These are phyloP conservation scores for Zea luxurians DNA, from an alignment of 176 grass and related monocot species.

Conservation along the genomic window DNA sequence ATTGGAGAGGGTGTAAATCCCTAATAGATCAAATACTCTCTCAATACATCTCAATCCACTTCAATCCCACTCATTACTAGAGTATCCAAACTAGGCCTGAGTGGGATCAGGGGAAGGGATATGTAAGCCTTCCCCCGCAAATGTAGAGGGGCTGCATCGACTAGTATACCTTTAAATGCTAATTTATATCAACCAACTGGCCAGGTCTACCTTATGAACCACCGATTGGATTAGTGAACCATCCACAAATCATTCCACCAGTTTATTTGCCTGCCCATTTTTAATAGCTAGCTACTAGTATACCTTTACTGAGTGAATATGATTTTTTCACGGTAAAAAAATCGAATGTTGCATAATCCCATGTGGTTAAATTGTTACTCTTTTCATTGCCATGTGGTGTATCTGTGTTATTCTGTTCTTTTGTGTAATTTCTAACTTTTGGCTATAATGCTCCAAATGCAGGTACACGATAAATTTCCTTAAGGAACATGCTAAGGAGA, in stretches of 20 bases:
- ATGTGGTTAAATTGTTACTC: slow-evolving; percentile 29
- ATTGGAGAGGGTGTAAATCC: no score
- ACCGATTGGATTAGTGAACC: neutral
- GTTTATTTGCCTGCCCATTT: neutral
- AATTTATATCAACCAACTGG: neutral
- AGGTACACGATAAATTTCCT: slow-evolving; percentile 86
- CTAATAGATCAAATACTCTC: no score
- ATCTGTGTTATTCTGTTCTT: neutral
- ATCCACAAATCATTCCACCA: neutral
- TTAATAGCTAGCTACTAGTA: neutral
- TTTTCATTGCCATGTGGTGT: slow-evolving; percentile 2
- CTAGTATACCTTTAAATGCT: neutral
- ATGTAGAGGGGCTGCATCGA: no score
- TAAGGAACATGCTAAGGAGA: slow-evolving; percentile 98
- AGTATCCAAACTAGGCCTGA: no score
- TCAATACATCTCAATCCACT: no score
- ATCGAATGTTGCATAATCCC: neutral
- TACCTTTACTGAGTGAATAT: slow-evolving; percentile 1
- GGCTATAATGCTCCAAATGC: slow-evolving; percentile 20
- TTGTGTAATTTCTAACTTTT: slow-evolving; percentile 13
- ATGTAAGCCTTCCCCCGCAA: no score
- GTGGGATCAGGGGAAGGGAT: no score
- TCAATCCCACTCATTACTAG: no score
- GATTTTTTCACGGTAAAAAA: no score
- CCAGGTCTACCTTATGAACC: neutral